These are phyloP conservation scores for Xylariaceae sp. DNA, from an alignment of 2,329 filamentous ascomycete genomes.

Conservation along the genomic window DNA sequence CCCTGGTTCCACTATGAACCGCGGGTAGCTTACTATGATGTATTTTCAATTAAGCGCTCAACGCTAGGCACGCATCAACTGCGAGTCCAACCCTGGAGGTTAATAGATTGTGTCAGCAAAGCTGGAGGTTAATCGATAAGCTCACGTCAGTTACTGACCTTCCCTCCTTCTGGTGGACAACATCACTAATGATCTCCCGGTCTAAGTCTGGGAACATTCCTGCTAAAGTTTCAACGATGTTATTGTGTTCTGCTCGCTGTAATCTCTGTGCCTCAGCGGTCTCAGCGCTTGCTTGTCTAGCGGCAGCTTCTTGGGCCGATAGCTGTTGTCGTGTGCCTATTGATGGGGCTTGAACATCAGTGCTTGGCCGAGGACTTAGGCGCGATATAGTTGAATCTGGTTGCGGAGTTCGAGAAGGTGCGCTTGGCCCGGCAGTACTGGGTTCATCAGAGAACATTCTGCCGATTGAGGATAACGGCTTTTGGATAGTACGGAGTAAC, in stretches of 20 bases:
- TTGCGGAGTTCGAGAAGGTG: conserved; percentile 45
- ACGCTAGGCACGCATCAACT: conserved; percentile 83
- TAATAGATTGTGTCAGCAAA: conserved; percentile 17
- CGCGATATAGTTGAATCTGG: conserved; percentile 44
- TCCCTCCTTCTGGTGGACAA: conserved; percentile 94
- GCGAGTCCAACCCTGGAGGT: conserved; percentile 73
- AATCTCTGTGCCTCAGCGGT: conserved; percentile 84
- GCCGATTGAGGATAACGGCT: conserved; percentile 87
- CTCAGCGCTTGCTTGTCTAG: conserved; percentile 88
- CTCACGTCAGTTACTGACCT: conserved; percentile 63
- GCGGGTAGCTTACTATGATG: background rate
- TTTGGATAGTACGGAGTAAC: conserved; percentile 87
- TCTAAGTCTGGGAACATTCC: conserved; percentile 98
- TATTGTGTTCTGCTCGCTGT: conserved; percentile 82
- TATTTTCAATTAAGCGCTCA: conserved; percentile 51
- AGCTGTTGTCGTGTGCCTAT: conserved; percentile 51
- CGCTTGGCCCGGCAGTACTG: conserved; percentile 48
- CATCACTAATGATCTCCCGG: conserved; percentile 92
- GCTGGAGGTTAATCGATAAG: conserved; percentile 16
- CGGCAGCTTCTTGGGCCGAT: conserved; percentile 85
- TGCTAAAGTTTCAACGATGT: conserved; percentile 90
- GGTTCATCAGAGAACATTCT: conserved; percentile 85
- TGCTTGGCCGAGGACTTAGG: conserved; percentile 41
- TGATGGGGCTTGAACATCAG: conserved; percentile 43
- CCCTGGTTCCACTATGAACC: background rate